Conservation (phyloP, 139 green algal species). For the Tetraselmis striata region DNA sequence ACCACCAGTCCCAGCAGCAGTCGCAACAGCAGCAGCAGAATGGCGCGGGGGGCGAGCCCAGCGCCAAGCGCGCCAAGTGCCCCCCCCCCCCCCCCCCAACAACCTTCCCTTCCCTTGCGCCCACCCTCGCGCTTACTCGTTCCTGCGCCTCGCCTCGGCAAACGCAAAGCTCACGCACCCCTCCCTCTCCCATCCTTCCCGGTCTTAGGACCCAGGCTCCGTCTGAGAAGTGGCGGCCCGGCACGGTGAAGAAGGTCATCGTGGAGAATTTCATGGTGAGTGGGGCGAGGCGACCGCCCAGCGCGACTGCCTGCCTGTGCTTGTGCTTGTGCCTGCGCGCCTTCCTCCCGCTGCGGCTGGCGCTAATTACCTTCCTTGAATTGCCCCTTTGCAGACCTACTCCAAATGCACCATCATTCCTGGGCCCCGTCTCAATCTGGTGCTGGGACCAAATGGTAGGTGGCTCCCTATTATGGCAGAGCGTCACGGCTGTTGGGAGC, state of each 20-base stretch:
- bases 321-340: not conserved
- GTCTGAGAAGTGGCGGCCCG: not conserved
- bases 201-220: too few relatives aligned
- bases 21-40: too few relatives aligned
- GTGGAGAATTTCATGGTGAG: constrained; percentile 74
- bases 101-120: too few relatives aligned
- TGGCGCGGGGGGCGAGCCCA: not conserved
- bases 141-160: too few relatives aligned
- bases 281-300: not conserved
- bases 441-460: constrained; percentile 89
- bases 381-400: constrained; percentile 63
- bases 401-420: constrained; percentile 48
- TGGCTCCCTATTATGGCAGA: too few relatives aligned
- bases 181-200: too few relatives aligned
- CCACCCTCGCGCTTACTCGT: not conserved
- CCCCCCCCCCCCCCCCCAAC: too few relatives aligned
- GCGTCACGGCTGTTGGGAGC: too few relatives aligned
- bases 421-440: constrained; percentile 79
- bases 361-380: not conserved
- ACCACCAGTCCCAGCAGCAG: too few relatives aligned
- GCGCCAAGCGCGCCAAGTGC: not conserved
- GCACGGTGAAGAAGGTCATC: constrained; percentile 26
- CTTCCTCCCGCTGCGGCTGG: not conserved
- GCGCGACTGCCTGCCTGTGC: not conserved
- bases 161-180: too few relatives aligned